A percentile compares a stretch with the other conserved stretches of the same genome.
Conservation (phyloP, 2,329 filamentous ascomycete species). For the Dactylellina parvicollis region DNA sequence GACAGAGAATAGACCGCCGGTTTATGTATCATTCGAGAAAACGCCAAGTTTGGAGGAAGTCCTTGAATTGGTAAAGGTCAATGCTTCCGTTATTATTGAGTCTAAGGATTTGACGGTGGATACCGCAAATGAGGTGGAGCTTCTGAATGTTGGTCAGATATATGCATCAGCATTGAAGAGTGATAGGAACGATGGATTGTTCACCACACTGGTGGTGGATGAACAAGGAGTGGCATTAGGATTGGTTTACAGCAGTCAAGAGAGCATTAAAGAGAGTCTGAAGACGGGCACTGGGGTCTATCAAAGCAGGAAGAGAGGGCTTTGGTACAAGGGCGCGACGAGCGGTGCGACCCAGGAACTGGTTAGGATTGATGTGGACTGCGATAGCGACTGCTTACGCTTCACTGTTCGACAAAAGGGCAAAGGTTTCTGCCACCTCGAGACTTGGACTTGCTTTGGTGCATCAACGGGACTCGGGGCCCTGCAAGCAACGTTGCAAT, state of each 20-base stretch:
- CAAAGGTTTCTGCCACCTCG: conserved; percentile 89
- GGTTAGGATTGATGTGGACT: conserved; percentile 84
- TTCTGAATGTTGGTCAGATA: conserved; percentile 75
- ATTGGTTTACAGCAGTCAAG: conserved; percentile 90
- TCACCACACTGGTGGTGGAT: conserved; percentile 90
- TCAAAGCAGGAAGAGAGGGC: conserved; percentile 90
- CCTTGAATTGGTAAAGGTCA: conserved; percentile 62
- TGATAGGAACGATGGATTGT: conserved; percentile 82
- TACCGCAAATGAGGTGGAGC: conserved; percentile 67
- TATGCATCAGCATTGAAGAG: conserved; percentile 79
- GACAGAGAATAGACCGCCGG: conserved; percentile 63
- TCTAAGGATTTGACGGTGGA: conserved; percentile 76
- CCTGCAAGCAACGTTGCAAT: conserved; percentile 85
- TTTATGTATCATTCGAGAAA: conserved; percentile 65
- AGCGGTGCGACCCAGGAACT: conserved; percentile 94
- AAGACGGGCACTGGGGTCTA: conserved; percentile 86
- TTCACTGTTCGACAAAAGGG: conserved; percentile 92
- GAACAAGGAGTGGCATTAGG: conserved; percentile 85
- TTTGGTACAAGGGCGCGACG: conserved; percentile 96
- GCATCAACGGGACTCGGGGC: conserved; percentile 81
- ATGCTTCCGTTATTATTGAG: conserved; percentile 76
- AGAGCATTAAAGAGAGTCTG: conserved; percentile 87
- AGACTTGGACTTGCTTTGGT: conserved; percentile 92
- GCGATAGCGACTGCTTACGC: conserved; percentile 89
- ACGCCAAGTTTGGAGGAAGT: conserved; percentile 61